Evolutionary conservation across 2,329 filamentous ascomycete species (phyloP).

Genomic region (Cordyceps cicadae): DNA sequence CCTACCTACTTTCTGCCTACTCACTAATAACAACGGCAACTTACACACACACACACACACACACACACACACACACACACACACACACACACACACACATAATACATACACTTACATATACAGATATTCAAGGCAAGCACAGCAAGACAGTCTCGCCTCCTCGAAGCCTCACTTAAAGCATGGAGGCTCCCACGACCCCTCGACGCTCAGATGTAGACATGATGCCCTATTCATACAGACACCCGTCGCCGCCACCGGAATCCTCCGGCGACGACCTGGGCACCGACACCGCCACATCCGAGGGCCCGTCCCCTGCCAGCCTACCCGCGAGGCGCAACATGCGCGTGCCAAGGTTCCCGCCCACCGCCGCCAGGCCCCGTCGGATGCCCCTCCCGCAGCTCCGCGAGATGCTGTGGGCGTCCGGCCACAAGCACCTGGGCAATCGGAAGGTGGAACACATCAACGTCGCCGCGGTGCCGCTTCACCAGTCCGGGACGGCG

Average conservation of each 20-base stretch:
- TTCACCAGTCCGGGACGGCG: conserved; percentile 8
- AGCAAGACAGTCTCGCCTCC: background rate
- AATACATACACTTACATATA: no score
- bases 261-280: background rate
- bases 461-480: conserved; percentile 20
- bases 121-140: background rate
- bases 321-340: background rate
- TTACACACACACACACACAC: background rate
- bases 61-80: no score
- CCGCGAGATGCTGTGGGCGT: conserved; percentile 17
- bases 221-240: background rate
- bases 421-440: conserved; percentile 15
- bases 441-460: conserved; percentile 16
- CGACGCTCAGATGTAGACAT: background rate
- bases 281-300: background rate
- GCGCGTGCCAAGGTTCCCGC: background rate
- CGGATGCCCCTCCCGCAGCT: conserved; percentile 19
- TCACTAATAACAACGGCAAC: background rate
- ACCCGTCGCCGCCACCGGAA: background rate
- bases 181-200: background rate
- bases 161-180: background rate
- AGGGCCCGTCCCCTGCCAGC: background rate
- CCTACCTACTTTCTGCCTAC: background rate
- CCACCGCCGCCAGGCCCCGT: background rate
- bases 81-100: no score